Evolutionary conservation across 2,329 filamentous ascomycete genomes (phyloP), one percentile per base, ranked within the genome.

Genomic region (Neurospora sp.): DNA sequence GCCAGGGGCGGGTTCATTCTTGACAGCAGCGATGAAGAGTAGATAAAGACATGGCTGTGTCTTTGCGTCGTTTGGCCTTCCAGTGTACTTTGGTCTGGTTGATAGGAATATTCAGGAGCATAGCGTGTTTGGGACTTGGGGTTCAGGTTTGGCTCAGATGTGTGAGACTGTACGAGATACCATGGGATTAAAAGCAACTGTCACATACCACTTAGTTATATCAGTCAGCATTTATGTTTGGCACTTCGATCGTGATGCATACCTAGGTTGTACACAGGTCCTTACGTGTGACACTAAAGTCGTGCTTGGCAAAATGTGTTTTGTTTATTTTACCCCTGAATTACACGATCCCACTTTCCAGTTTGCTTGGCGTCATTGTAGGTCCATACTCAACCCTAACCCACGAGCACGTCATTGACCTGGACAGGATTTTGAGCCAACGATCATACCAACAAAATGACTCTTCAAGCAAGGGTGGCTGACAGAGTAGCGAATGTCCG

Each of bases 1-100:
- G 80, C 83, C 3, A 82, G 82, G 68, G 83, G 83, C 19, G 87
- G 87, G 0, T 89, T 89, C 72, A 77, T 89, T 66, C 75, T 87
- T 41, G 86, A 89, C 74, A 88, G 86, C 71, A 87, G 87, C 76
- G 87, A 89, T 66, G 85, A 87, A 72, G 84, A 86, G 69, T 81
- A 76, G 69, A 62, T 8, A 8, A 28, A 28, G 46, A 1, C 19
- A 12, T 28, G 11, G 1, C 19, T 52, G 46, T 52, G 46, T 52
- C 46, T 15, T 1, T 52, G 46, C 3, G 15, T 52, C 46, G 1
- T 52, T 52, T 12, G 11, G 23, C 15, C 19, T 6, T 6, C 1
- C 43, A 28, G 11, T 52, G 19, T 52, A 52, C 19, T 52, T 28
- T 28, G 5, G 10, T 52, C 19, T 15, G 43, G 43, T 52, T 52